Conservation (phyloP, 2,329 filamentous ascomycete species). For the Aspergillus uvarum region DNA sequence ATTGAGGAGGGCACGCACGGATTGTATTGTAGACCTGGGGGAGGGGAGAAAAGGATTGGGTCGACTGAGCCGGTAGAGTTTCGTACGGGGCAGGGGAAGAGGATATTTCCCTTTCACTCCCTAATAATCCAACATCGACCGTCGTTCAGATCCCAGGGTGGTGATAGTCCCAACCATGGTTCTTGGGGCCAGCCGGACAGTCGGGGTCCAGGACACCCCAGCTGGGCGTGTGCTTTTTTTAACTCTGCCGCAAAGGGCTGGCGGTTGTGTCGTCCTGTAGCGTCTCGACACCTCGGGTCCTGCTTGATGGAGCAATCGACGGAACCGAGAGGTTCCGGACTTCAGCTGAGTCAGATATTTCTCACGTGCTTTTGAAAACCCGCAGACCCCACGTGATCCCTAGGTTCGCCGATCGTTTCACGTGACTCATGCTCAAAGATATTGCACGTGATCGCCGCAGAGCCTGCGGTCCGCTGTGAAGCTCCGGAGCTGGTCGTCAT, state of each 20-base stretch:
- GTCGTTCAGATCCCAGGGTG: not conserved
- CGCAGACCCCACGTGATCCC: constrained; percentile 6
- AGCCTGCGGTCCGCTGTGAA: constrained; percentile 20
- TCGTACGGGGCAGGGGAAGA: not conserved
- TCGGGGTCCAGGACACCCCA: not conserved
- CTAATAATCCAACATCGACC: not conserved
- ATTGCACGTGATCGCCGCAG: constrained; percentile 14
- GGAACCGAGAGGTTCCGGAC: not conserved
- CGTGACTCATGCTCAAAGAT: constrained; percentile 13
- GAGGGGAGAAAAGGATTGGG: not conserved
- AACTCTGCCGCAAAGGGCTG: not conserved
- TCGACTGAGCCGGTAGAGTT: not conserved
- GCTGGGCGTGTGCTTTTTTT: constrained; percentile 7
- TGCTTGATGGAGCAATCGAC: not conserved
- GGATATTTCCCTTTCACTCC: constrained; percentile 1
- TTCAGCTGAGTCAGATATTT: not conserved
- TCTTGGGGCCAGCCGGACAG: not conserved
- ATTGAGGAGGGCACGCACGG: not conserved
- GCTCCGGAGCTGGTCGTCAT: constrained; percentile 21
- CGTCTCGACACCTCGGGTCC: not conserved
- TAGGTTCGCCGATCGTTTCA: not conserved
- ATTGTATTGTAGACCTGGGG: not conserved
- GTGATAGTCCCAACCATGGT: constrained; percentile 1
- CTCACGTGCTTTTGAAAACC: too few species aligned
- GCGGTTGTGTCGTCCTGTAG: too few species aligned